phyloP scores from a whole-genome alignment of 768 basidiomycete genomes.

The Tricholoma matsutake region DNA sequence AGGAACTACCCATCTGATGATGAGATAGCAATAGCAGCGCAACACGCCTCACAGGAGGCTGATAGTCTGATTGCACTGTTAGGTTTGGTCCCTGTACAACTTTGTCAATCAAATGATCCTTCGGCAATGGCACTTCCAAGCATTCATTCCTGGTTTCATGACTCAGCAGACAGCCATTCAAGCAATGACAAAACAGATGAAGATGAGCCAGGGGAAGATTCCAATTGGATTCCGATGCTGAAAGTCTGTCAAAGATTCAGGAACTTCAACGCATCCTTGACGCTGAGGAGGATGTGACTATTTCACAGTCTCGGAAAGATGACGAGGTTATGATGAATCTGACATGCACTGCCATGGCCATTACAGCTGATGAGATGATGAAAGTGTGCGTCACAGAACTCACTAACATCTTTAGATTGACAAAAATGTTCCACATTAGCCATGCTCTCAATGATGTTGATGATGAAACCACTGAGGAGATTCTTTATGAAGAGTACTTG shows the following conservation, averaged over 20 bases:
- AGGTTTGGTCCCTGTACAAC: conserved; percentile 2
- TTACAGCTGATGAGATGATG: too few relatives aligned
- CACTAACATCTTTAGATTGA: too few relatives aligned
- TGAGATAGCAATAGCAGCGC: conserved; percentile 11
- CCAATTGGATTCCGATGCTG: background rate
- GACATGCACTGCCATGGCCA: background rate
- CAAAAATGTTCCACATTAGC: too few relatives aligned
- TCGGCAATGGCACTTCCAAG: background rate
- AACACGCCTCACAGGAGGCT: too few relatives aligned
- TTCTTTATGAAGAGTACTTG: too few relatives aligned
- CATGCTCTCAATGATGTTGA: too few relatives aligned
- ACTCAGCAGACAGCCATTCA: too few relatives aligned
- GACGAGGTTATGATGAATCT: background rate
- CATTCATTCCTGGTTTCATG: background rate
- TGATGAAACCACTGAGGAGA: too few relatives aligned
- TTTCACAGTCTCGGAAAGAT: background rate
- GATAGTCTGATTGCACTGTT: conserved; percentile 18
- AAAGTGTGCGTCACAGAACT: background rate
- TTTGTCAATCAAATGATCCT: background rate
- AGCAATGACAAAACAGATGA: background rate
- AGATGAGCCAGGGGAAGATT: too few relatives aligned
- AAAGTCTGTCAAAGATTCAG: background rate
- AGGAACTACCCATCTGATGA: conserved; percentile 17
- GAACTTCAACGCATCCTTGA: background rate
- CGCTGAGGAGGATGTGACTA: background rate